Conservation (phyloP, 2,329 filamentous ascomycete genomes). For the Calonectria honghensis region DNA sequence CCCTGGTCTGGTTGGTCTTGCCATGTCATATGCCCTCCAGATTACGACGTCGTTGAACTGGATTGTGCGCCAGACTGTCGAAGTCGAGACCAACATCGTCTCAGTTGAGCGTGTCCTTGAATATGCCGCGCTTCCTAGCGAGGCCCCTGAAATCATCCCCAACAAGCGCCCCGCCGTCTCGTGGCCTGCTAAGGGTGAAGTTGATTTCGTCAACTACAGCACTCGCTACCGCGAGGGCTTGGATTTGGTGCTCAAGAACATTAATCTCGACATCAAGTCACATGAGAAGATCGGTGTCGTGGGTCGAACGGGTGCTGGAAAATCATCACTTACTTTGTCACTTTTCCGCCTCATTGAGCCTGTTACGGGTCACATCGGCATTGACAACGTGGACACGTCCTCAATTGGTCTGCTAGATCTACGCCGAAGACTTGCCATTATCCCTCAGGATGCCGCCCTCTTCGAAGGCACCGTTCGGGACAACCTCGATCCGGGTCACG, state of each 20-base stretch:
- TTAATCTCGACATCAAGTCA: slow-evolving; percentile 93
- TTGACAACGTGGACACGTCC: slow-evolving; percentile 92
- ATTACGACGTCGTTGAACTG: slow-evolving; percentile 98
- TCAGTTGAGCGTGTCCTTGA: slow-evolving; percentile 98
- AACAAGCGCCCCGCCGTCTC: slow-evolving; percentile 89
- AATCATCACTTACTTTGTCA: slow-evolving; percentile 93
- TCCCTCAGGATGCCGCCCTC: slow-evolving; percentile 96
- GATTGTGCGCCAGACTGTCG: slow-evolving; percentile 98
- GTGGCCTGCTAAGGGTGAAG: slow-evolving; percentile 92
- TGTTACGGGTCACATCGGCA: slow-evolving; percentile 86
- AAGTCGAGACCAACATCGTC: slow-evolving; percentile 99
- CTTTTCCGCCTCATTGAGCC: slow-evolving; percentile 98
- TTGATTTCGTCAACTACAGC: slow-evolving; percentile 95
- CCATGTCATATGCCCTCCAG: slow-evolving; percentile 97
- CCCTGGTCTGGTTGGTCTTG: slow-evolving; percentile 88
- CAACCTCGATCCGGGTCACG: slow-evolving; percentile 95
- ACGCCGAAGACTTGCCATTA: slow-evolving; percentile 92
- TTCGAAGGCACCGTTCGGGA: slow-evolving; percentile 96
- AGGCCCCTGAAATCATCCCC: slow-evolving; percentile 95
- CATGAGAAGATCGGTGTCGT: slow-evolving; percentile 99
- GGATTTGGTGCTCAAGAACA: slow-evolving; percentile 93
- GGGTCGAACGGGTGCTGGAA: slow-evolving; percentile 95
- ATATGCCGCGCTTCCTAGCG: slow-evolving; percentile 92
- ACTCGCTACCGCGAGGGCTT: slow-evolving; percentile 93
- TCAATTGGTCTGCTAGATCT: slow-evolving; percentile 93